A percentile compares a stretch with the other conserved stretches of the same genome.
Conservation (phyloP, 2,329 filamentous ascomycete species). For the Penicillium sp. region DNA sequence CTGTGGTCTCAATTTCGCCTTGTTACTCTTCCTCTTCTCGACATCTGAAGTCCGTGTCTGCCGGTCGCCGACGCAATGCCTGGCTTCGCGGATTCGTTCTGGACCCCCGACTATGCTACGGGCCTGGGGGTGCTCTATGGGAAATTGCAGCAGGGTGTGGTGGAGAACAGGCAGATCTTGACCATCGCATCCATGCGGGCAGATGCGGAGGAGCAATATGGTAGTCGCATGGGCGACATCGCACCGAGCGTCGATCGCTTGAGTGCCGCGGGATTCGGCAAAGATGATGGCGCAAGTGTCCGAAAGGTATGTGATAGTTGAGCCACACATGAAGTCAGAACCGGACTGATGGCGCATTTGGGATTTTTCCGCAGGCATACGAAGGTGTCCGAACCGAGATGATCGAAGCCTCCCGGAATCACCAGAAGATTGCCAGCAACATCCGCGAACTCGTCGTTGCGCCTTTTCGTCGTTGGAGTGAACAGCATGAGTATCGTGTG, state of each 20-base stretch:
- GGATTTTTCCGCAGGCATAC: conserved; percentile 63
- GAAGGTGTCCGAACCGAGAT: conserved; percentile 91
- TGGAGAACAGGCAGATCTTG: conserved; percentile 91
- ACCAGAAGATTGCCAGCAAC: conserved; percentile 93
- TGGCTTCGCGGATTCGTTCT: conserved; percentile 92
- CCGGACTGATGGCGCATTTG: not conserved
- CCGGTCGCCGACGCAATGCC: conserved; percentile 59
- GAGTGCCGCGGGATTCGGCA: conserved; percentile 69
- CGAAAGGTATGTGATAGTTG: conserved; percentile 62
- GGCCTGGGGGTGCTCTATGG: conserved; percentile 90
- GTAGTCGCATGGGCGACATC: conserved; percentile 76
- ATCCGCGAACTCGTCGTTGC: conserved; percentile 94
- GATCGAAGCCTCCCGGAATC: conserved; percentile 82
- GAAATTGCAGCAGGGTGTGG: conserved; percentile 93
- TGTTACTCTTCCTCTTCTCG: not conserved
- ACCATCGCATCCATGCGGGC: conserved; percentile 90
- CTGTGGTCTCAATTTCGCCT: not conserved
- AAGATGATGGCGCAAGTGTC: conserved; percentile 93
- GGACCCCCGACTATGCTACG: conserved; percentile 96
- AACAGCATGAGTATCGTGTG: conserved; percentile 85
- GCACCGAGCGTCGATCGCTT: conserved; percentile 77
- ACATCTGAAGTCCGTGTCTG: not conserved
- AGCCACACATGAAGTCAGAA: not conserved
- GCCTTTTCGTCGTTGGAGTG: conserved; percentile 94
- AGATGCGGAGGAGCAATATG: conserved; percentile 90